Evolutionary conservation across 192 early-diverging fungal species (phyloP).

Genomic region (Coemansia interrupta): DNA sequence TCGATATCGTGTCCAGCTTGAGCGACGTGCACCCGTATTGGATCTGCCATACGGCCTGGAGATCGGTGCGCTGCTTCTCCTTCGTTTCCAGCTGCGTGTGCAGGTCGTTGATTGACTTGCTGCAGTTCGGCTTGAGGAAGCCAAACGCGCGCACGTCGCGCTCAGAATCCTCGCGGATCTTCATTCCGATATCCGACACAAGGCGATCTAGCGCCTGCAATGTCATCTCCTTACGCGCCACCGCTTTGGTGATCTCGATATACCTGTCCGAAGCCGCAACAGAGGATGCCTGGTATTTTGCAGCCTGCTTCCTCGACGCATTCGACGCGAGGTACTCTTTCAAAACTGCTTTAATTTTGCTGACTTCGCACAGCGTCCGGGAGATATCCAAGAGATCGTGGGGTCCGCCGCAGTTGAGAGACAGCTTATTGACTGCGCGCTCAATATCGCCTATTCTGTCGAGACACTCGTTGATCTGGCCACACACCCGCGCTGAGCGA

Average conservation of each 20-base stretch:
- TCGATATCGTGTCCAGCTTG: slow-evolving; percentile 40
- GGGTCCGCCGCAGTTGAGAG: slow-evolving; percentile 61
- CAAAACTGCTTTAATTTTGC: too few relatives aligned
- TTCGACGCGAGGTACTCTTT: too few relatives aligned
- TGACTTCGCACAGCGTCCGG: slow-evolving; percentile 37
- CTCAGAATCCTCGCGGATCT: slow-evolving; percentile 52
- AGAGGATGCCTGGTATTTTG: neutral
- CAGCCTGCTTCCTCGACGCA: neutral
- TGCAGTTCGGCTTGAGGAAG: slow-evolving; percentile 53
- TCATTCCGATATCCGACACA: slow-evolving; percentile 35
- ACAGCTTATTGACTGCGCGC: slow-evolving; percentile 67
- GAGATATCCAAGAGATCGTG: slow-evolving; percentile 62
- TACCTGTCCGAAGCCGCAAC: neutral
- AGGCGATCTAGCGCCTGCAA: slow-evolving; percentile 50
- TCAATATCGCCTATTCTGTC: slow-evolving; percentile 62
- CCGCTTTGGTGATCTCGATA: slow-evolving; percentile 10
- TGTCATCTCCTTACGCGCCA: slow-evolving; percentile 24
- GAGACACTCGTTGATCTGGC: slow-evolving; percentile 55
- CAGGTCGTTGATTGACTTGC: slow-evolving; percentile 27
- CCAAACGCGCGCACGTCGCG: slow-evolving; percentile 52
- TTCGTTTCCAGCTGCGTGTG: slow-evolving; percentile 42
- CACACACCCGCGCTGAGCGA: slow-evolving; percentile 50
- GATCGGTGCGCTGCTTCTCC: slow-evolving; percentile 38
- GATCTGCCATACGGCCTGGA: slow-evolving; percentile 43
- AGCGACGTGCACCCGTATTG: slow-evolving; percentile 38